A percentile compares a stretch with the other conserved stretches of the same genome.
Conservation (phyloP, 805 yeast genomes). For the Candida ulmi region DNA sequence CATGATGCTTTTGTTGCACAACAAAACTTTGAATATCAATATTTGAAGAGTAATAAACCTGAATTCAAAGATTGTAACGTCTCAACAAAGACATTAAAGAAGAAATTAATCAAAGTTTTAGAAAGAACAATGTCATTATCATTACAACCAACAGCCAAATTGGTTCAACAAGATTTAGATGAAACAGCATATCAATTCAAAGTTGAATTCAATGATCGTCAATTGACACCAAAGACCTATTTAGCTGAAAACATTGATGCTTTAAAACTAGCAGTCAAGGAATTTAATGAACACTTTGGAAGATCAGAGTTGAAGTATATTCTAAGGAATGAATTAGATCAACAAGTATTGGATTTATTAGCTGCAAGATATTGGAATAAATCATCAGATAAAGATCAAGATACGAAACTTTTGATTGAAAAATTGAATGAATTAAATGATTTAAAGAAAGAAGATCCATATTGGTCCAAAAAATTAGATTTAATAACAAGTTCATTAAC, state of each 20-base stretch:
- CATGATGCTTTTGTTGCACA: slow-evolving; percentile 62
- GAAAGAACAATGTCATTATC: slow-evolving; percentile 90
- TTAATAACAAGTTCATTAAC: slow-evolving; percentile 79
- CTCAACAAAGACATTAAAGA: slow-evolving; percentile 71
- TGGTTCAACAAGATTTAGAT: slow-evolving; percentile 87
- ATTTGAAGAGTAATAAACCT: slow-evolving; percentile 57
- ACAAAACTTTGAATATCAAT: slow-evolving; percentile 59
- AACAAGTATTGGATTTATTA: slow-evolving; percentile 75
- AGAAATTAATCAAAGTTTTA: slow-evolving; percentile 76
- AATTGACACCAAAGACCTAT: slow-evolving; percentile 89
- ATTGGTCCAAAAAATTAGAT: slow-evolving; percentile 87
- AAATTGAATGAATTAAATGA: slow-evolving; percentile 50
- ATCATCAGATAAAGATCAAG: slow-evolving; percentile 21
- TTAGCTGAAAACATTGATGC: slow-evolving; percentile 87
- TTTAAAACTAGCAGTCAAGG: slow-evolving; percentile 81
- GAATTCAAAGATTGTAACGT: slow-evolving; percentile 60
- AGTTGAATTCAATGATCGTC: slow-evolving; percentile 94
- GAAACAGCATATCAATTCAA: slow-evolving; percentile 90
- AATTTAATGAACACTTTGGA: slow-evolving; percentile 75
- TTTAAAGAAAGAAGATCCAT: slow-evolving; percentile 59
- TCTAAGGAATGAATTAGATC: slow-evolving; percentile 81
- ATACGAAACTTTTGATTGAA: slow-evolving; percentile 28
- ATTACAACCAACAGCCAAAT: slow-evolving; percentile 76
- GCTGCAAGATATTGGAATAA: slow-evolving; percentile 93
- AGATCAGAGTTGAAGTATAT: slow-evolving; percentile 76